phyloP scores from a whole-genome alignment of 2,329 filamentous ascomycete genomes.

The Cryphonectria japonica region DNA sequence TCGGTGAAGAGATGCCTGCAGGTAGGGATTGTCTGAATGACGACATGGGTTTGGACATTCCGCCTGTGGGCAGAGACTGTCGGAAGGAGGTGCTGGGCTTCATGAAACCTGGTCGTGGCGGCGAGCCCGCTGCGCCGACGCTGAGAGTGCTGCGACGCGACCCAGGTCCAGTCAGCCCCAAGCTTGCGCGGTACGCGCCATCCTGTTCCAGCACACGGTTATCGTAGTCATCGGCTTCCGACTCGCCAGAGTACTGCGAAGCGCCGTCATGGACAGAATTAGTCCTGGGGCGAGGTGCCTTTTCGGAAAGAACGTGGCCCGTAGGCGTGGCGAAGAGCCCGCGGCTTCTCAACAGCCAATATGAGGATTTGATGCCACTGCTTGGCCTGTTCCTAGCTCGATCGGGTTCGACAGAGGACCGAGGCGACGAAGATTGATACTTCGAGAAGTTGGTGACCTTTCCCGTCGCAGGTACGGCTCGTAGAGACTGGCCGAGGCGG shows the following conservation, averaged over 20 bases:
- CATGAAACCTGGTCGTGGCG: conserved; percentile 21
- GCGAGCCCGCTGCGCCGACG: conserved; percentile 22
- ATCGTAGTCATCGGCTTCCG: conserved; percentile 25
- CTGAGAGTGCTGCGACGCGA: conserved; percentile 23
- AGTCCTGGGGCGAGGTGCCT: conserved; percentile 19
- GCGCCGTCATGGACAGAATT: conserved; percentile 14
- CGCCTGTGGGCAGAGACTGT: conserved; percentile 25
- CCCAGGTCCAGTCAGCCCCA: conserved; percentile 23
- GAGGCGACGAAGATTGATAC: conserved; percentile 29
- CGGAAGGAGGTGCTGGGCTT: conserved; percentile 9
- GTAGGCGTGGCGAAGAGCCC: conserved; percentile 28
- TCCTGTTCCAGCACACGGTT: conserved; percentile 29
- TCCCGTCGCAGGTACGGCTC: conserved; percentile 18
- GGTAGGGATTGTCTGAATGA: conserved; percentile 24
- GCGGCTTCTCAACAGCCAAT: conserved; percentile 27
- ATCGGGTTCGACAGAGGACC: conserved; percentile 27
- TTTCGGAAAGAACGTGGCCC: conserved; percentile 28
- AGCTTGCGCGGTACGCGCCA: conserved; percentile 25
- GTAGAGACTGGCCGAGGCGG: conserved; percentile 25
- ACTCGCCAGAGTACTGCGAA: conserved; percentile 28
- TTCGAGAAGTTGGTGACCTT: conserved; percentile 29
- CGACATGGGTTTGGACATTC: conserved; percentile 13
- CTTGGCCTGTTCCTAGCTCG: conserved; percentile 20
- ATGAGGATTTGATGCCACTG: conserved; percentile 28
- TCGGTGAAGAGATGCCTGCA: conserved; percentile 13